These are phyloP conservation scores for Cercospora janseana DNA, from an alignment of 2,329 filamentous ascomycete species.

Conservation along the genomic window DNA sequence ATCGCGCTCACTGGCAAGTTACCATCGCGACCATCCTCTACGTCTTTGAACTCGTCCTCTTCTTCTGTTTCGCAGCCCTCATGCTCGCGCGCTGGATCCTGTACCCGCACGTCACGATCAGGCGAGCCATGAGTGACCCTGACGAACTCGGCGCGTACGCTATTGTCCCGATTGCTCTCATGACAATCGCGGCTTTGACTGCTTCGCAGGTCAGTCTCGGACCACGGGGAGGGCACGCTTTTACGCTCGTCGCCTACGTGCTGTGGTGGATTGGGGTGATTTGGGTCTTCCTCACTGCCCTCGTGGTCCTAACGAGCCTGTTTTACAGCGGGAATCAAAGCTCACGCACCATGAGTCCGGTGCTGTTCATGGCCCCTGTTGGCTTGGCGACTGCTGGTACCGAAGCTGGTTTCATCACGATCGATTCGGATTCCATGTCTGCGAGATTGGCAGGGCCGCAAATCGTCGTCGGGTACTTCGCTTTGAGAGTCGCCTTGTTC, in stretches of 20 bases:
- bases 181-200: slow-evolving; percentile 17
- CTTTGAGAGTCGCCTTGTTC: slow-evolving; percentile 14
- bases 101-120: slow-evolving; percentile 14
- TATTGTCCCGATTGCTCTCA: slow-evolving; percentile 17
- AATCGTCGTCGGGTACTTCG: slow-evolving; percentile 19
- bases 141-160: slow-evolving; percentile 17
- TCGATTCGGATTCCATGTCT: slow-evolving; percentile 9
- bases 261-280: slow-evolving; percentile 21
- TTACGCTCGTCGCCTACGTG: slow-evolving; percentile 21
- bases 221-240: slow-evolving; percentile 21
- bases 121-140: slow-evolving; percentile 9
- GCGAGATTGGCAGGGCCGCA: slow-evolving; percentile 15
- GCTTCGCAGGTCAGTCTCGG: slow-evolving; percentile 16
- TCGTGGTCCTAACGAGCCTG: slow-evolving; percentile 16
- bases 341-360: slow-evolving; percentile 7
- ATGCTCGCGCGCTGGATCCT: slow-evolving; percentile 8
- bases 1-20: slow-evolving; percentile 12
- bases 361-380: slow-evolving; percentile 19
- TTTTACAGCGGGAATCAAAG: slow-evolving; percentile 15
- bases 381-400: slow-evolving; percentile 18
- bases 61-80: slow-evolving; percentile 14
- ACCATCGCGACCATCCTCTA: slow-evolving; percentile 13
- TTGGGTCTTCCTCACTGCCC: slow-evolving; percentile 14
- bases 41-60: slow-evolving; percentile 14
- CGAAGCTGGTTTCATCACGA: slow-evolving; percentile 14